Evolutionary conservation across 2,329 filamentous ascomycete genomes (phyloP), one percentile per base, ranked within the genome.

Genomic region (Apiospora aurea): DNA sequence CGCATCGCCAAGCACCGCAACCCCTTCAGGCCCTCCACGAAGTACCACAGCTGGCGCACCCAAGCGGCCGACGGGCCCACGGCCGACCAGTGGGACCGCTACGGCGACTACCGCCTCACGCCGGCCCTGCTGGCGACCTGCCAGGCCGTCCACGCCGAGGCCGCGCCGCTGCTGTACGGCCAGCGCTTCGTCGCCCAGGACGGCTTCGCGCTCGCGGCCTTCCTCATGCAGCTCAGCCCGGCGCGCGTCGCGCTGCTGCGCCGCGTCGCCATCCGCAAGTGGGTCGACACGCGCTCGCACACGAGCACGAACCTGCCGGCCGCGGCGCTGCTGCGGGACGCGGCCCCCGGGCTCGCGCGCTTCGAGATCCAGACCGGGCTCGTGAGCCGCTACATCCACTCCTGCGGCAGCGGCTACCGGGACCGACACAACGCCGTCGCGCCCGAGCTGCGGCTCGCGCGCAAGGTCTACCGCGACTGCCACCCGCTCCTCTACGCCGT

Each of bases 391-490:
- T 34, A 14, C 26, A 0, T n/a, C 26, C 8, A 0, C 67, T 34
- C 14, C 44, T 18, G 10, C 7, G 1, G 66, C n/a, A 21, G 2
- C 64, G 0, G 10, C 43, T 8, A 18, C 14, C 21, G 14, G 26
- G 7, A 26, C 43, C 7, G 16, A 8, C 11, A 18, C 2, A 2
- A 10, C 18, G 2, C 18, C 57, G 10, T 6, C 10, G 8, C 67
- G 21, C 24, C 21, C 34, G 34, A 14, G 2, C 18, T 41, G 7
- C 24, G 26, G 44, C 67, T 69, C 44, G 67, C 67, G n/a, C 67
- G 67, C 67, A 69, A 49, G 26, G 16, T 69, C 67, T 69, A 47
- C 67, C 67, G 67, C 44, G 44, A 69, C 67, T 69, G 67, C 67
- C 47, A 69, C 44, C 67, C 67, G 67, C 44, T 49, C 26, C 67